Conservation (phyloP, 2,329 filamentous ascomycete genomes). For the Rhynchosporium agropyri region DNA sequence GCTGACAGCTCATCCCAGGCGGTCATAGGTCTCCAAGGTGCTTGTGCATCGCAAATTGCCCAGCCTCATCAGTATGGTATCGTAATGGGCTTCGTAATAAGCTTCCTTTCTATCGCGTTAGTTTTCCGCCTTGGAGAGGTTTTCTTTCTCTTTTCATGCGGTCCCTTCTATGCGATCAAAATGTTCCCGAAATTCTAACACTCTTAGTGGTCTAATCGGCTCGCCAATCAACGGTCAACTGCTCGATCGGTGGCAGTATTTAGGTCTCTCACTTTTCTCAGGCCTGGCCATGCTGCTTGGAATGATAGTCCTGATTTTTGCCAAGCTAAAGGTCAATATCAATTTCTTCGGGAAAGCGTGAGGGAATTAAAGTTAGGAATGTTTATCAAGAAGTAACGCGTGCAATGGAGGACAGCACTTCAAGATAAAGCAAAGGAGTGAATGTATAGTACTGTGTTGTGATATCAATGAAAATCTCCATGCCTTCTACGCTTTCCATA, state of each 20-base stretch:
- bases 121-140: slow-evolving; percentile 4
- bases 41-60: slow-evolving; percentile 31
- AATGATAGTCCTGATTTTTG: slow-evolving; percentile 24
- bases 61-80: slow-evolving; percentile 31
- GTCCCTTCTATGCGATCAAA: not conserved
- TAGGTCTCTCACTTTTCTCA: slow-evolving; percentile 34
- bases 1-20: slow-evolving; percentile 20
- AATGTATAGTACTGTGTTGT: too few species aligned
- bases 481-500: too few species aligned
- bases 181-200: not conserved
- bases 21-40: slow-evolving; percentile 34
- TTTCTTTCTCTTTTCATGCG: not conserved
- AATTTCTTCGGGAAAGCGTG: slow-evolving; percentile 28
- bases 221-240: slow-evolving; percentile 35
- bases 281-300: slow-evolving; percentile 33
- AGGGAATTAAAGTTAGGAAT: not conserved
- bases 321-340: slow-evolving; percentile 25
- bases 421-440: too few species aligned
- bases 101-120: slow-evolving; percentile 30
- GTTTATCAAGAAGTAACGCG: too few species aligned
- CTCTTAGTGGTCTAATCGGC: slow-evolving; percentile 29
- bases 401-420: too few species aligned
- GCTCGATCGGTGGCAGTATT: slow-evolving; percentile 27
- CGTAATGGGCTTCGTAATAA: slow-evolving; percentile 33
- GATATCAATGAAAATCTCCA: too few species aligned